Base-by-base conservation (phyloP, 441 rosid genomes). In the Macaranga tanarius region DNA sequence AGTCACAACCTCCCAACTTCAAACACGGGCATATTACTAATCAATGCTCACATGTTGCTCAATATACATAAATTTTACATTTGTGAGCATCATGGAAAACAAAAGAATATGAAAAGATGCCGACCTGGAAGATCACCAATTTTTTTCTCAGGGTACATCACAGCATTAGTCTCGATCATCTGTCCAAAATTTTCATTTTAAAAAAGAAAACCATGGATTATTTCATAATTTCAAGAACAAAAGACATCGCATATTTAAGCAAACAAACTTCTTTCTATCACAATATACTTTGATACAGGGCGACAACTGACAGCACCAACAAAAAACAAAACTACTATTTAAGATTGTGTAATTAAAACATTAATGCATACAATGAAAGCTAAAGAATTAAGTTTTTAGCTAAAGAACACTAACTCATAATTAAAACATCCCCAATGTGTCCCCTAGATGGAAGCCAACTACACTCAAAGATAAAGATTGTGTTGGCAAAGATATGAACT, bases 111-210 rank as follows among this genome's bases (percentile, higher is more conserved):
- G 38, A 52, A 65, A 55, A 67, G 68, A 17, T 42, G 22, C 62
- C 65, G 15, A 91, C 95, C 98, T 84, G 91, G 92, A 78, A 93
- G 80, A 45, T 79, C 45, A 25, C 97, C 98, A 44, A 93, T 80
- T 80, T 62, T 83, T 84, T 86, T 93, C 79, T 79, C 75, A 4
- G 86, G 85, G 76, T 86, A 84, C 76, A 93, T 69, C n/a, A 87
- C 57, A 20, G 81, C 75, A 62, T 83, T 82, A 1, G 79, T 77
- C 69, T 75, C 72, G 15, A 73, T 70, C 87, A 93, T 87, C 97
- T 93, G 84, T 54, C 77, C 73, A 58, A 11, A n/a, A 20, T 38
- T 51, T 66, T n/a, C 44, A 69, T 38, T 60, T 50, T 26, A 34
- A 59, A 63, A 10, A 16, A 45, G 54, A 65, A 64, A 69, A 69